A percentile compares a stretch with the other conserved stretches of the same genome.
Evolutionary conservation across 805 yeast genomes (phyloP).

Genomic region (Yarrowia keelungensis): DNA sequence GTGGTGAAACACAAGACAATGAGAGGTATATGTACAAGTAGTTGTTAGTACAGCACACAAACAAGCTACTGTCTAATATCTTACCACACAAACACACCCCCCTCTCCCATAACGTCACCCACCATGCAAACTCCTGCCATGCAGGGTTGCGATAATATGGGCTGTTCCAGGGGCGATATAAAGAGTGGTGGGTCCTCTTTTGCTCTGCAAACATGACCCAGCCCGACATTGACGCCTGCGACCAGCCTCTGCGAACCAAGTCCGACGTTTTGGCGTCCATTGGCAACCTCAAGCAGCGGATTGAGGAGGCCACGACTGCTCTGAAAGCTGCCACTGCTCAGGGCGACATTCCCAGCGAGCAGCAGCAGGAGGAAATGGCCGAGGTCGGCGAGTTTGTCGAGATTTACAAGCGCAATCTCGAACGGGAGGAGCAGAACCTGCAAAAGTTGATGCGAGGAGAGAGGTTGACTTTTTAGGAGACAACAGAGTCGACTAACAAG

Average conservation of each 20-base stretch:
- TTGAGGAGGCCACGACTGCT: not conserved
- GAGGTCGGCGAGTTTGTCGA: conserved; percentile 13
- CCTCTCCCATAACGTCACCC: not conserved
- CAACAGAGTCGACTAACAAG: too few relatives aligned
- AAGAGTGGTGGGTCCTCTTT: not conserved
- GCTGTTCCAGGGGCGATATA: conserved; percentile 20
- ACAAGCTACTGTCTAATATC: too few relatives aligned
- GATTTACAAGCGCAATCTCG: conserved; percentile 1
- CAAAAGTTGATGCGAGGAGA: conserved; percentile 6
- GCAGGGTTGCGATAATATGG: conserved; percentile 27
- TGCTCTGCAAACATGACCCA: not conserved
- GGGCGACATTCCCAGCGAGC: not conserved
- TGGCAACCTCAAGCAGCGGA: conserved; percentile 18
- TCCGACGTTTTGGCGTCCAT: conserved; percentile 18
- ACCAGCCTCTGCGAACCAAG: conserved; percentile 11
- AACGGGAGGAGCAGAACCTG: conserved; percentile 6
- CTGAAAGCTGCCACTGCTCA: not conserved
- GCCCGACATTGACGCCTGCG: not conserved
- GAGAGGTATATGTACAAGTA: too few relatives aligned
- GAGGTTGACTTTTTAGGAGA: not conserved
- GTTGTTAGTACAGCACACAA: too few relatives aligned
- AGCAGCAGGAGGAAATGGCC: conserved; percentile 19
- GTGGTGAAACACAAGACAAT: too few relatives aligned
- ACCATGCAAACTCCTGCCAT: conserved; percentile 20
- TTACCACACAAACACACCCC: too few relatives aligned